Base-by-base conservation (phyloP, 352 stramenopile genomes). In the Thraustochytrium striatum region DNA sequence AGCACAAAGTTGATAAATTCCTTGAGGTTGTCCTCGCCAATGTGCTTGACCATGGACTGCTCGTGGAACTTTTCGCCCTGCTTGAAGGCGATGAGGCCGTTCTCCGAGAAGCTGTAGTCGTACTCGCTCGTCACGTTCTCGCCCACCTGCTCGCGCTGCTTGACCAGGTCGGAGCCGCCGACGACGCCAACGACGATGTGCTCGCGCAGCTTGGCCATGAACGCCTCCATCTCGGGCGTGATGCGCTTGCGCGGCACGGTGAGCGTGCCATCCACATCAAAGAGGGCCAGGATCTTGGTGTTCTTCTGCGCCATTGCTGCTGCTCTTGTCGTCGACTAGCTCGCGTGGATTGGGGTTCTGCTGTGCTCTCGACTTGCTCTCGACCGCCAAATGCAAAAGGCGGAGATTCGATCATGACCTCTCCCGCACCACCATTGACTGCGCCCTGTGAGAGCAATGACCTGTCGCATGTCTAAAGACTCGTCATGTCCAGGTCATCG, bases 81-180 rank as follows among this genome's bases (percentile, higher is more conserved):
- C 85, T 98, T 97, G 87, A 97, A 99, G 1, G 93, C 96, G 50
- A 98, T 93, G 25, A 99, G 89, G 30, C 96, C 96, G 86, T 99
- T 99, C 86, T 99, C 95, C 33, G 91, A 96, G 85, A 99, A 99
- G 87, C 95, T 98, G 88, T 98, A 99, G 83, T 98, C 94, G 83
- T 98, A 98, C 32, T 97, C 87, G 59, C 93, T 83, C n/a, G 89
- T 87, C 57, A 98, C 90, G 72, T 91, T 87, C 59, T 95, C 88
- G 69, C 96, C 96, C 25, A 99, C 90, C 85, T 99, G 96, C 83
- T 99, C 95, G 88, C 97, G 94, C 85, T 99, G 96, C 89, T 99
- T 99, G 36, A 94, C 89, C 44, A 99, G 88, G 85, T 99, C 96
- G 50, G 93, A 98, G 61, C 96, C 96, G 72, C 96, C 96, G 39